Conservation (phyloP, 192 early-diverging fungal genomes). For the Cetraspora pellucida region DNA sequence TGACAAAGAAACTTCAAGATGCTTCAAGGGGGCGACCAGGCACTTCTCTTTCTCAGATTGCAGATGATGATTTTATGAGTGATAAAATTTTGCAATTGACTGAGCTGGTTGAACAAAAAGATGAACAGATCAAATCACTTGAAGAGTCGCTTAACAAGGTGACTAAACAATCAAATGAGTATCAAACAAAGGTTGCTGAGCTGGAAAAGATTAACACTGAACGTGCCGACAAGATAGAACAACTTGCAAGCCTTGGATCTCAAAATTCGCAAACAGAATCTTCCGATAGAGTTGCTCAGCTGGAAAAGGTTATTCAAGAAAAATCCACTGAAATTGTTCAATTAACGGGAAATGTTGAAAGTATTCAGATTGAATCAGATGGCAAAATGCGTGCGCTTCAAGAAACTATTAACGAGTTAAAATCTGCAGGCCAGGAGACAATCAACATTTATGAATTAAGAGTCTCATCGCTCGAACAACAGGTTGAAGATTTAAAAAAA, state of each 20-base stretch:
- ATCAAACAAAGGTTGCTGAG: conserved; percentile 42
- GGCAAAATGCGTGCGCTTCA: conserved; percentile 19
- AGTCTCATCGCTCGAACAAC: conserved; percentile 34
- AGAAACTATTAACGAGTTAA: conserved; percentile 43
- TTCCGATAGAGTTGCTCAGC: conserved; percentile 20
- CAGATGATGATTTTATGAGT: conserved; percentile 27
- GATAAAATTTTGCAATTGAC: conserved; percentile 31
- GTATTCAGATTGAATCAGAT: conserved; percentile 2
- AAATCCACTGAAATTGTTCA: conserved; percentile 36
- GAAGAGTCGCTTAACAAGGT: conserved; percentile 40
- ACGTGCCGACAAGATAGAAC: conserved; percentile 40
- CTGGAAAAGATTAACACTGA: conserved; percentile 43
- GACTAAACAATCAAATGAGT: conserved; percentile 35
- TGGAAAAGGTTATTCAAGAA: conserved; percentile 40
- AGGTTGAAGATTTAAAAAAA: conserved; percentile 45
- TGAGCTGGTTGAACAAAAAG: conserved; percentile 28
- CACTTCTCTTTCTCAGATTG: not conserved
- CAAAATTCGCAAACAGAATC: not conserved
- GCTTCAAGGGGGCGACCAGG: conserved; percentile 24
- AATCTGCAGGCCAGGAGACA: conserved; percentile 49
- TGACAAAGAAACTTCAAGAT: conserved; percentile 38
- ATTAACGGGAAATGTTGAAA: conserved; percentile 13
- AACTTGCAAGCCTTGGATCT: conserved; percentile 2
- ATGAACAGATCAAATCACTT: conserved; percentile 36
- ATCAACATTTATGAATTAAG: conserved; percentile 50